Base-by-base conservation (phyloP, 208 protist species). In the Angomonas desouzai region DNA sequence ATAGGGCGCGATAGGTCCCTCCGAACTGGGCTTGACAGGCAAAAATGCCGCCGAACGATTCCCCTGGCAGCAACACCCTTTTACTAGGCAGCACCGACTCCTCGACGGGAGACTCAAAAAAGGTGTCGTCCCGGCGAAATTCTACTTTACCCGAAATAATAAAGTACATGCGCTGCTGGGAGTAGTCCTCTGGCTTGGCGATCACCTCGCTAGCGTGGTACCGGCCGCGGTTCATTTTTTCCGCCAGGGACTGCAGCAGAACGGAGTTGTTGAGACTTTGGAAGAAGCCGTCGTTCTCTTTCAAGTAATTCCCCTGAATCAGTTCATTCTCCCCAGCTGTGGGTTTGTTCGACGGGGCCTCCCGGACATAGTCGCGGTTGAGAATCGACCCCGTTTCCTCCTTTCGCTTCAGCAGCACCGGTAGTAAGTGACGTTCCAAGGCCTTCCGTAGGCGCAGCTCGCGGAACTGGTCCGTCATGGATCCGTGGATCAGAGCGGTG, bases 81-180 rank as follows among this genome's bases (percentile, higher is more conserved):
- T 32, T 68, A 22, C 11, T 22, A 25, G 25, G 47, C 3, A 33
- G 32, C 25, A 48, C 56, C 28, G 18, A 22, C 13, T 67, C 56
- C 25, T 40, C 25, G 28, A 11, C 32, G 32, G 28, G 32, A 23
- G 28, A 29, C 23, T 55, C 59, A 0, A 33, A 55, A 22, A 28
- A 9, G 60, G 58, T 55, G 18, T 55, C 48, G n/a, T 63, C 55
- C 27, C 27, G 66, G 56, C 83, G 76, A 23, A 56, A 62, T 61
- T 86, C 77, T 55, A 83, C 91, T 64, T 84, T 89, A 53, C 90
- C 90, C 0, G 85, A 83, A 33, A 91, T 78, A 43, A 93, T 77
- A 62, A 96, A 85, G 75, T 89, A 85, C 65, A 93, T 68, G 6
- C 68, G 47, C 16, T 74, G 51, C 62, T 96, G 90, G 27, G 62